Evolutionary conservation across 345 rosid genomes (phyloP), one percentile per base, ranked within the genome.

Genomic region (Ricinus communis): DNA sequence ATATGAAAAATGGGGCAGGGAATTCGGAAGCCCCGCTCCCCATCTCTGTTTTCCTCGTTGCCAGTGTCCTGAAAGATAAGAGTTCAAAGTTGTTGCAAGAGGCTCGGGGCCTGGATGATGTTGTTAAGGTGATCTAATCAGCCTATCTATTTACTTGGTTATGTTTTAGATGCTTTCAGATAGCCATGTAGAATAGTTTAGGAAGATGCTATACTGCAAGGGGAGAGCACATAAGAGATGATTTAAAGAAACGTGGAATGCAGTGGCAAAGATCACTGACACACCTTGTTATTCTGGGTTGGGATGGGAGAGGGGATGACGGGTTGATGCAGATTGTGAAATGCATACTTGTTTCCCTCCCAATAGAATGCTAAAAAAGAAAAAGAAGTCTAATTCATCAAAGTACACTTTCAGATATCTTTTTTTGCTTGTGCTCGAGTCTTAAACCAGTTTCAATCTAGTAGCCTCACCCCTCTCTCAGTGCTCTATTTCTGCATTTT

Each of bases 1-100:
- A 92, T 66, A 82, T 84, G 91, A 90, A 80, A 79, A 85, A 82
- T 36, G 83, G 87, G 66, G 81, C 79, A 4, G 82, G 80, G 70
- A 76, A 59, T 61, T 54, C 87, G 0, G 93, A 88, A 62, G 89
- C 88, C 13, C 94, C 99, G 2, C 87, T 95, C 30, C 97, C 99
- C 65, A 92, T 95, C 66, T 88, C 99, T 13, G 83, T 92, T 57
- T 95, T 95, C 84, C 91, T 95, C 71, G 99, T 92, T 68, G 99
- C 99, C 66, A 92, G 96, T 76, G 97, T 95, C 77, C 80, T 95
- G 80, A 94, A 94, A 82, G 99, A 95, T 76, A 90, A 89, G 85
- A 92, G 97, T 81, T 72, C 97, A 41, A 88, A 72, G 84, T 86
- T 95, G 57, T 75, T 84, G 83, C 81, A 79, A 0, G 97, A 95